phyloP scores from a whole-genome alignment of 139 green algal species.

The Micractinium conductrix region DNA sequence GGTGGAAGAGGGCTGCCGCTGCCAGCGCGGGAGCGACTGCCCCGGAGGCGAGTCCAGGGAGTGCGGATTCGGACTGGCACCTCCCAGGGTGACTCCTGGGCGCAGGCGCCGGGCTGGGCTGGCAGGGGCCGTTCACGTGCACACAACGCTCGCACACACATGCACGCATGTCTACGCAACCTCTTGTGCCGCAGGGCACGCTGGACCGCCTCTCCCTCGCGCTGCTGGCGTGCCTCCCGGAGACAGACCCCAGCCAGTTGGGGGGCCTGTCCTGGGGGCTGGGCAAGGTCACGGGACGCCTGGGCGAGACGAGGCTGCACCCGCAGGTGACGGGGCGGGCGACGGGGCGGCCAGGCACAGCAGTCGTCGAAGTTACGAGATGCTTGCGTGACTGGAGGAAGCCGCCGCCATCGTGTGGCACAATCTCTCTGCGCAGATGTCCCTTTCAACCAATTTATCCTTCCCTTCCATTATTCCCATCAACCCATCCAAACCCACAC shows the following conservation, averaged over 20 bases:
- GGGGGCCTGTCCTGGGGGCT: slow-evolving; percentile 17
- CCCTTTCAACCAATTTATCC: background rate
- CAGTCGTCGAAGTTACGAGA: too few relatives aligned
- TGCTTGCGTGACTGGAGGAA: background rate
- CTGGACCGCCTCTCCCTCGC: slow-evolving; percentile 14
- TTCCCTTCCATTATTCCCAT: background rate
- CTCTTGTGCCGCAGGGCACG: background rate
- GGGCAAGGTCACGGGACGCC: slow-evolving; percentile 1
- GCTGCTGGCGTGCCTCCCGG: slow-evolving; percentile 1
- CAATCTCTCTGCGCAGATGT: background rate
- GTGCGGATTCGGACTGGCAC: too few relatives aligned
- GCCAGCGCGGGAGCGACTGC: too few relatives aligned
- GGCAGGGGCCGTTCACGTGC: too few relatives aligned
- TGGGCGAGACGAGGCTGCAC: background rate
- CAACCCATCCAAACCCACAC: background rate
- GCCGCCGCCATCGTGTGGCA: background rate
- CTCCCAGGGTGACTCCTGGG: background rate
- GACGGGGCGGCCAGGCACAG: too few relatives aligned
- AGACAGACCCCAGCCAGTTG: background rate
- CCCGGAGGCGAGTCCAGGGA: too few relatives aligned
- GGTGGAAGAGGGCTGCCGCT: too few relatives aligned
- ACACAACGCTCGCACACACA: too few relatives aligned
- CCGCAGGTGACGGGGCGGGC: background rate
- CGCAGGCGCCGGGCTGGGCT: background rate
- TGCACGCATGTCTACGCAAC: too few relatives aligned